Base-by-base conservation (phyloP, 768 basidiomycete species). In the Lactifluus echinatus region DNA sequence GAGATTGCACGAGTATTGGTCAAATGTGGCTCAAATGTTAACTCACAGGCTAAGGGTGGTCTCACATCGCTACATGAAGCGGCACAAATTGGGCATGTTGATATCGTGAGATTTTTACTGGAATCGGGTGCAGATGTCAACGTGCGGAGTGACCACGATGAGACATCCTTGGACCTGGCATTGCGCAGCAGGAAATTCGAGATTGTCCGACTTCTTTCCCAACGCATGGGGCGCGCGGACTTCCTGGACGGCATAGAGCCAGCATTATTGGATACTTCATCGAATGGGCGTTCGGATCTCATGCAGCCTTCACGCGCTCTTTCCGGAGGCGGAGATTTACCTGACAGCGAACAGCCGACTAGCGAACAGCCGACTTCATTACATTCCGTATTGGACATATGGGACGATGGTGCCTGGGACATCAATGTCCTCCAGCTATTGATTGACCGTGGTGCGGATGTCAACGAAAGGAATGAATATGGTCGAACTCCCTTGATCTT, bases 291-390 rank as follows among this genome's bases (percentile, higher is more conserved):
- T 33, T 10, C 31, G 1, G 51, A 53, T 6, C 2, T 3, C 21
- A 24, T 3, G 10, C 36, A 6, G 12, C n/a, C 8, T 14, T 28
- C n/a, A 19, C 12, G 0, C 36, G 11, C 14, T 12, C 8, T 14
- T 28, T 12, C n/a, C 12, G 0, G 2, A 3, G 0, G n/a, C 12
- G 1, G 10, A 19, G 14, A n/a, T n/a, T n/a, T n/a, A n/a, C n/a
- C n/a, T n/a, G 1, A 17, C 19, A 0, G 8, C n/a, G 0, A 14
- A 17, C n/a, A 2, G 1, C 1, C 21, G 19, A 1, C 14, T n/a
- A 17, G 6, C 31, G 24, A 26, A 1, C 8, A 17, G 10, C 17
- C 8, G 12, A 5, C 5, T 37, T 23, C 45, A 10, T 19, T 55
- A 15, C 45, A 29, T n/a, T 0, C 3, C 2, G 44, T 36, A 10